A percentile compares a stretch with the other conserved stretches of the same genome.
Evolutionary conservation across 768 basidiomycete species (phyloP).

Genomic region (Sarcodon aspratus): DNA sequence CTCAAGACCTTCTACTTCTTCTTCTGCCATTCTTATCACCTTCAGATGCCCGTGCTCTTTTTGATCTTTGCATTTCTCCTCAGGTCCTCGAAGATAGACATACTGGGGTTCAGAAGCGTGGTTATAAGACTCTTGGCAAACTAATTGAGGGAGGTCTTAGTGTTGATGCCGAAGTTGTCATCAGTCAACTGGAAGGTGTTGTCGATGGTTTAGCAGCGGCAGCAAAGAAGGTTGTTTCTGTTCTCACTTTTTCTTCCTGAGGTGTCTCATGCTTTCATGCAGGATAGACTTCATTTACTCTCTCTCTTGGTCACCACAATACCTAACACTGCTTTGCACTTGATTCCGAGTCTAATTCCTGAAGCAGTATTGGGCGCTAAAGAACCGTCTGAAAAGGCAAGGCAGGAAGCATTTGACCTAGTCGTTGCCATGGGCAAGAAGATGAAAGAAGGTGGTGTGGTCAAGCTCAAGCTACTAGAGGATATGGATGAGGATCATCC

Average conservation of each 20-base stretch:
- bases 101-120: constrained; percentile 90
- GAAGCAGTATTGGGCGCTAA: constrained; percentile 95
- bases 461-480: constrained; percentile 65
- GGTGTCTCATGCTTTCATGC: not conserved
- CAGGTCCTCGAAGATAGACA: constrained; percentile 69
- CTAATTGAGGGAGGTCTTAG: constrained; percentile 54
- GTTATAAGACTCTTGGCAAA: constrained; percentile 78
- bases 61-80: constrained; percentile 54
- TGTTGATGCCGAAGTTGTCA: constrained; percentile 42
- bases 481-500: constrained; percentile 72
- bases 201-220: constrained; percentile 61
- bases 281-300: constrained; percentile 81
- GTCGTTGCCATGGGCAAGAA: constrained; percentile 87
- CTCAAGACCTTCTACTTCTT: constrained; percentile 78
- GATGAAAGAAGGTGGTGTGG: constrained; percentile 80
- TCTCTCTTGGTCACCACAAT: constrained; percentile 56
- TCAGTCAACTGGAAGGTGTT: constrained; percentile 55
- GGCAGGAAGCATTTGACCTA: constrained; percentile 82
- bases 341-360: constrained; percentile 83
- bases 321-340: constrained; percentile 60
- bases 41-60: constrained; percentile 49
- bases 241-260: not conserved
- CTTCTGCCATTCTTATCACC: constrained; percentile 66
- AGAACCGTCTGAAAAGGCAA: constrained; percentile 89
- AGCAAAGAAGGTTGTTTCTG: constrained; percentile 64